Evolutionary conservation across 768 basidiomycete genomes (phyloP), one percentile per base, ranked within the genome.

Genomic region (Podaxis pistillaris): DNA sequence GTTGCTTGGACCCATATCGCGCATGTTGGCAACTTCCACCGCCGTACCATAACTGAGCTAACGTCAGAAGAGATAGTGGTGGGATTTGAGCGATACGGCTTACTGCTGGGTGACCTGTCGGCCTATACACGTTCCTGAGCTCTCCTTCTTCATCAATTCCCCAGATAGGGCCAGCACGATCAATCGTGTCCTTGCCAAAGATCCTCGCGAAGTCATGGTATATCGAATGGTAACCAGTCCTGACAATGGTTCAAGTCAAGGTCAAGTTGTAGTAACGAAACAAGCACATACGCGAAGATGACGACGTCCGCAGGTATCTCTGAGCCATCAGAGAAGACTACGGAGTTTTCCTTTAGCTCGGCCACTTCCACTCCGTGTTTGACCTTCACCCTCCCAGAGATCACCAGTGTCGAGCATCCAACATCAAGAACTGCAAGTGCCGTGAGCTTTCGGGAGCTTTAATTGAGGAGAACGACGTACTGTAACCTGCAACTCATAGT

Each of bases 341-440:
- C 64, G 15, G 72, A 73, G 46, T 71, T 63, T n/a, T 68, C 60
- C 8, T 69, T 73, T 67, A 82, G 78, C 11, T 66, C 64, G 22
- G 72, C 70, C 41, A 81, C 73, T 63, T 79, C 76, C 17, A 74
- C 71, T 44, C 83, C 84, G 66, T 81, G 81, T 74, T 86, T 87
- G 62, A 87, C 70, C 67, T 83, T 82, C 71, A 87, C 81, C 67
- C 84, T 79, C 5, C 85, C 84, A 46, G 80, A 74, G 36, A 77
- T 76, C 65, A 87, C 82, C 60, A 81, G 73, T 66, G 84, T 76
- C 36, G 80, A 79, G 47, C 80, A 80, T 28, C 84, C 85, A 55
- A 79, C 77, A 64, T 83, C 82, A 22, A 76, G 41, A 72, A 73
- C 74, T 75, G 12, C 9, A 40, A 17, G 1, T 11, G 7, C 24